Conservation (phyloP, 2,329 filamentous ascomycete species). For the Diaporthe aspalathi region DNA sequence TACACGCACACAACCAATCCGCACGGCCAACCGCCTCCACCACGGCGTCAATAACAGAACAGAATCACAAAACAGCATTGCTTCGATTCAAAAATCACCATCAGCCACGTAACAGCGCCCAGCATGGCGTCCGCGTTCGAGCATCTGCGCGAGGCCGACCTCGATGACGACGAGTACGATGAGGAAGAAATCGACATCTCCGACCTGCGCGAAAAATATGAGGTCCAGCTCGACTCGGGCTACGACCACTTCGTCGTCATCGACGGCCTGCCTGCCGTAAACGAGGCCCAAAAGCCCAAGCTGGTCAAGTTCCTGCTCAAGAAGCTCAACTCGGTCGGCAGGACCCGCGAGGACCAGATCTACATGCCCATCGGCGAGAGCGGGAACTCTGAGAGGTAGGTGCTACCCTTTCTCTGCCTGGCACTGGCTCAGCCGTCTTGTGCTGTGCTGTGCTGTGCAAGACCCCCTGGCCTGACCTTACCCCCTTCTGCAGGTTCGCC, state of each 20-base stretch:
- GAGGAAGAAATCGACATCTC: conserved; percentile 95
- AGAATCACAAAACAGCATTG: conserved; percentile 10
- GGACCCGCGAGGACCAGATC: conserved; percentile 85
- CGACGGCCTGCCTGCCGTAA: conserved; percentile 91
- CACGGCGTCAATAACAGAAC: conserved; percentile 27
- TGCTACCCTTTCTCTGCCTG: conserved; percentile 46
- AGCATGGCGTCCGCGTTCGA: conserved; percentile 92
- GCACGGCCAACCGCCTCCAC: conserved; percentile 14
- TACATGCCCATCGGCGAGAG: conserved; percentile 94
- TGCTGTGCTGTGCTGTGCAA: not conserved
- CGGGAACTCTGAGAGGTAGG: conserved; percentile 86
- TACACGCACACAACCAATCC: conserved; percentile 15
- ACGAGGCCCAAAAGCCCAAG: conserved; percentile 90
- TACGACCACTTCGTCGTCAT: conserved; percentile 97
- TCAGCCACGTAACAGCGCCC: conserved; percentile 46
- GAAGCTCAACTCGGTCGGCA: conserved; percentile 89
- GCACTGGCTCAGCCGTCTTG: not conserved
- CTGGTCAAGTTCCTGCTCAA: conserved; percentile 95
- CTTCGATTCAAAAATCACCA: conserved; percentile 33
- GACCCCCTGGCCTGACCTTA: conserved; percentile 9
- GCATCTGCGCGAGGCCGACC: conserved; percentile 89
- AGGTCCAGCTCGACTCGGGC: conserved; percentile 95
- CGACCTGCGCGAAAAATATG: conserved; percentile 92
- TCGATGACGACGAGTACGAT: conserved; percentile 86
- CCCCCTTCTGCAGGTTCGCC: conserved; percentile 74